These are phyloP conservation scores for Aquilaria sinensis DNA, from an alignment of 345 rosid species.

Conservation along the genomic window DNA sequence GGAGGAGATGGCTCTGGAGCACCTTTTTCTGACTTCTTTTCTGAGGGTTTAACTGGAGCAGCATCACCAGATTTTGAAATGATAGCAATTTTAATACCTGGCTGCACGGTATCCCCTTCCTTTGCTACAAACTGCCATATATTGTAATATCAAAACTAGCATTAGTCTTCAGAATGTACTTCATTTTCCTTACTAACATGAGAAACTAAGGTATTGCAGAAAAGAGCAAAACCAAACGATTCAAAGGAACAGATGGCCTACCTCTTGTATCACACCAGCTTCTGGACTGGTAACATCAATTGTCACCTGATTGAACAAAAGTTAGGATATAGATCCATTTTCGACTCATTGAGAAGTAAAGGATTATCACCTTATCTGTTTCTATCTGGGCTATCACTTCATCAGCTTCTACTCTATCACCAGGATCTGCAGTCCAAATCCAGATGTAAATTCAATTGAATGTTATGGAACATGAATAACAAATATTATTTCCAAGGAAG, in stretches of 20 bases:
- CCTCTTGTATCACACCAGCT: slow-evolving; percentile 81
- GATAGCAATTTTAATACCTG: slow-evolving; percentile 77
- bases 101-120: slow-evolving; percentile 98
- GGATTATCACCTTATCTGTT: slow-evolving; percentile 74
- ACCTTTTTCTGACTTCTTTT: slow-evolving; percentile 42
- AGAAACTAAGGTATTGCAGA: background rate
- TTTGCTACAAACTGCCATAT: slow-evolving; percentile 62
- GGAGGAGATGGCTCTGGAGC: slow-evolving; percentile 39
- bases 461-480: background rate
- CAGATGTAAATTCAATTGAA: slow-evolving; percentile 4
- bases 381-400: slow-evolving; percentile 97
- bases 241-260: slow-evolving; percentile 13
- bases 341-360: background rate
- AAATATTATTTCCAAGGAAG: background rate
- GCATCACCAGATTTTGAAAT: slow-evolving; percentile 87
- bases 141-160: background rate
- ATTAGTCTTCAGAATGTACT: background rate
- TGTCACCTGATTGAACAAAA: slow-evolving; percentile 43
- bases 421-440: slow-evolving; percentile 56
- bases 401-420: slow-evolving; percentile 87
- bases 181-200: background rate
- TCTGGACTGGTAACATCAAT: slow-evolving; percentile 88
- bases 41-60: slow-evolving; percentile 79
- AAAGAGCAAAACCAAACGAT: slow-evolving; percentile 10
- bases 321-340: slow-evolving; percentile 11